Base-by-base conservation (phyloP, 2,329 filamentous ascomycete species). In the Podosphaera fusca region DNA sequence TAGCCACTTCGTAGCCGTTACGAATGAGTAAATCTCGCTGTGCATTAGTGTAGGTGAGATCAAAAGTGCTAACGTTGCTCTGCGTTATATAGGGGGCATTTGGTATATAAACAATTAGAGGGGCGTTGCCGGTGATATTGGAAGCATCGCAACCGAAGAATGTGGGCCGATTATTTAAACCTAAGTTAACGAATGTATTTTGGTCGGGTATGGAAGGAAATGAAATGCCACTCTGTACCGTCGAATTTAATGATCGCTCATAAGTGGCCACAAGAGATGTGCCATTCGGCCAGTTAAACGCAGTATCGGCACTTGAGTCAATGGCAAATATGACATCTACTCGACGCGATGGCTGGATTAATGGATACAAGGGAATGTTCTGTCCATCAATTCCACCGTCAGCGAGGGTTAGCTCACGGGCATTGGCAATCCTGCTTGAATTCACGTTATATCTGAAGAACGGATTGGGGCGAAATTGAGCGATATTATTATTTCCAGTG, bases 1-100 rank as follows among this genome's bases (percentile, higher is more conserved):
- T 95, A 2, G 79, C 89, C 21, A 83, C 79, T 63, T 92, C 79
- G 71, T 85, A 92, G 29, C 87, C 90, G 70, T 98, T 96, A 62
- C 78, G 69, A 65, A 98, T 87, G 66, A 95, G 85, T 60, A 76
- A 76, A 67, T 95, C 79, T 60, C 90, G 85, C 70, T 87, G 70
- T 0, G 67, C 69, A 63, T 79, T 70, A 40, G 76, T 74, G 74
- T 89, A 87, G 46, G 70, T 69, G 42, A 80, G 73, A 59, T 80
- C 74, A 68, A 85, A 90, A 54, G 90, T 95, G 1, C 83, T 85
- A 5, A 84, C 76, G 72, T 96, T 96, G 68, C 82, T 85, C 61
- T 75, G 70, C 66, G 77, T 78, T 52, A 82, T 77, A 70, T 94
- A 95, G 0, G 88, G 89, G 30, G 82, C 75, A 67, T 92, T 94